A percentile compares a stretch with the other conserved stretches of the same genome.
Evolutionary conservation across 176 grass and related monocot genomes (phyloP).

Genomic region (Lolium rigidum): DNA sequence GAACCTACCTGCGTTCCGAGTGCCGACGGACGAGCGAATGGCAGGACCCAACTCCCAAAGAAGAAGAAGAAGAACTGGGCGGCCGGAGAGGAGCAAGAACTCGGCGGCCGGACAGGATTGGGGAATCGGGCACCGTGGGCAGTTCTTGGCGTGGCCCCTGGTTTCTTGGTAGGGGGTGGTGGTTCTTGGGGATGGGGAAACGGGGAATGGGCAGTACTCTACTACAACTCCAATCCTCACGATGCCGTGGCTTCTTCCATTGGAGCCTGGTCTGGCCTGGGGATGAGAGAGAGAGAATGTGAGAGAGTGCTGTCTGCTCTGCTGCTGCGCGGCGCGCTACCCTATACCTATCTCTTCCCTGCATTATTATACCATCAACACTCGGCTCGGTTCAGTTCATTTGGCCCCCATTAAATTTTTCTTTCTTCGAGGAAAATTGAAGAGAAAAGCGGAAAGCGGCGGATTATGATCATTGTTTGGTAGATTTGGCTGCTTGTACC

Average conservation of each 20-base stretch:
- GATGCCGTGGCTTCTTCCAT: slow-evolving; percentile 29
- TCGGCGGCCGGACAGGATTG: slow-evolving; percentile 29
- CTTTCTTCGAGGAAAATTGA: not conserved
- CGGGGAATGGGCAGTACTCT: slow-evolving; percentile 22
- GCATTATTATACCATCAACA: not conserved
- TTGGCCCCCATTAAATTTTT: slow-evolving; percentile 8
- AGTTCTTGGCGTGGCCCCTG: slow-evolving; percentile 37
- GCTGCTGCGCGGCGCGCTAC: slow-evolving; percentile 7
- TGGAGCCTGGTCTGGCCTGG: slow-evolving; percentile 17
- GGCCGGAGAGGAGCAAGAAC: not conserved
- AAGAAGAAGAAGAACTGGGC: not conserved
- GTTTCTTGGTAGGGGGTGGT: slow-evolving; percentile 35
- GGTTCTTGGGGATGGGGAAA: slow-evolving; percentile 39
- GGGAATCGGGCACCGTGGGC: slow-evolving; percentile 32
- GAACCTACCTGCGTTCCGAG: slow-evolving; percentile 19
- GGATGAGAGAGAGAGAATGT: slow-evolving; percentile 22
- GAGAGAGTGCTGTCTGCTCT: not conserved
- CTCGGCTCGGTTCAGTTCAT: not conserved
- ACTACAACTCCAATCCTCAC: slow-evolving; percentile 27
- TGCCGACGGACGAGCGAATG: not conserved
- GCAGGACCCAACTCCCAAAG: not conserved
- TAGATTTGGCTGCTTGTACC: slow-evolving; percentile 9
- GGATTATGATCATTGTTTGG: not conserved
- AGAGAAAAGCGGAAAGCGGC: not conserved
- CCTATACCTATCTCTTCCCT: slow-evolving; percentile 14